Base-by-base conservation (phyloP, 2,329 filamentous ascomycete species). In the Plectosphaerella sp. region DNA sequence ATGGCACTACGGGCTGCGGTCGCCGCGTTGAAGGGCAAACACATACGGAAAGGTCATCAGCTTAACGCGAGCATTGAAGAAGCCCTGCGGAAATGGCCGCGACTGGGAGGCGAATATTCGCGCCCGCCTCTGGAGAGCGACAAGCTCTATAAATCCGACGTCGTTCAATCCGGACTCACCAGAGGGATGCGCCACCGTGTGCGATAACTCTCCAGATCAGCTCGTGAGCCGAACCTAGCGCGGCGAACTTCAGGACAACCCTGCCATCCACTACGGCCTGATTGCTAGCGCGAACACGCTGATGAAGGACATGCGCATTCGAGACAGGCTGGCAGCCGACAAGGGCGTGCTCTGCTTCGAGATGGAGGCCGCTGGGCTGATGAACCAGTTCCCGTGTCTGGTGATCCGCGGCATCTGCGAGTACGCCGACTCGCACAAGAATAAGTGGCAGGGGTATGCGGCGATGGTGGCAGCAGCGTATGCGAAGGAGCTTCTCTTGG, bases 361-460 rank as follows among this genome's bases (percentile, higher is more conserved):
- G 20, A 68, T 64, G 64, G 64, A 67, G 16, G 62, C 62, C 1
- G 64, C 66, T 0, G 65, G 67, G 0, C 8, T 66, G 0, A 59
- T 62, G 57, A 56, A 59, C 14, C 45, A 60, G 0, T 59, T 69
- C 1, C 64, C 66, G 0, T 73, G 66, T 33, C 50, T 74, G 0
- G 60, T 68, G 0, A 67, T 75, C n/a, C 62, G 69, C 16, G 71
- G 69, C 0, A 70, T 74, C 0, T 74, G 65, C 20, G 67, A 73
- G 45, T 74, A 73, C 45, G 61, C 67, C 4, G 71, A 74, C 51
- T 65, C 61, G 0, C 68, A 73, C 50, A 73, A 72, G 49, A 64
- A 64, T 22, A 64, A 72, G 10, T 73, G 68, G 70, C 67, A 72
- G 22, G 37, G 39, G 0, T 72, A 69, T 54, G 69, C 71, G 0